Evolutionary conservation across 2,329 filamentous ascomycete species (phyloP).

Genomic region (Clonostachys rhizophaga): DNA sequence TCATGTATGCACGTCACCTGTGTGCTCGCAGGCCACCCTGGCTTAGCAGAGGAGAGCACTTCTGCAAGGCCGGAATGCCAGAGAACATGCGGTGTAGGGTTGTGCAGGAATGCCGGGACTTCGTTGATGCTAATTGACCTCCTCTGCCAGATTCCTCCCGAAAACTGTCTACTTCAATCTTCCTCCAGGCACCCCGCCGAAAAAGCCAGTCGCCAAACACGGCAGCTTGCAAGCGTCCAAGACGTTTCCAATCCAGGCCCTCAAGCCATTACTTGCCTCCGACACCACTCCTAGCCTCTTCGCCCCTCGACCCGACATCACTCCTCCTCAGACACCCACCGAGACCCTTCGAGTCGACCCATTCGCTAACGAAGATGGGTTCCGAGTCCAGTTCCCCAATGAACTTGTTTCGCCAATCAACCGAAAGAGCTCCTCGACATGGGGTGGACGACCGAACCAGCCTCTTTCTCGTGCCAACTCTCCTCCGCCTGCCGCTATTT

Average conservation of each 20-base stretch:
- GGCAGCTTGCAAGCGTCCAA: constrained; percentile 11
- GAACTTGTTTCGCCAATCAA: constrained; percentile 63
- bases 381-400: constrained; percentile 50
- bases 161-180: constrained; percentile 87
- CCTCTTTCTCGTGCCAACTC: constrained; percentile 71
- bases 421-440: constrained; percentile 63
- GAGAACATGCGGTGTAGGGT: not conserved
- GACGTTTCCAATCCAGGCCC: constrained; percentile 14
- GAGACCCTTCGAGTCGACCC: constrained; percentile 38
- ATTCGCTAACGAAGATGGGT: constrained; percentile 54
- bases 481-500: constrained; percentile 70
- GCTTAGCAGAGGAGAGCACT: not conserved
- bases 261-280: constrained; percentile 9
- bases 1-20: constrained; percentile 1
- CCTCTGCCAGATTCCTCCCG: constrained; percentile 68
- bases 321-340: constrained; percentile 51
- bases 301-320: constrained; percentile 38
- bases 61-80: constrained; percentile 5
- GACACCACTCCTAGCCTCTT: constrained; percentile 47
- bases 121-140: not conserved
- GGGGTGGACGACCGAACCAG: constrained; percentile 73
- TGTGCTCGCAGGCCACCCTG: not conserved
- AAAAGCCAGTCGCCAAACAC: constrained; percentile 5
- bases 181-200: constrained; percentile 39
- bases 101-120: not conserved